These are phyloP conservation scores for Colletotrichum tropicale DNA, from an alignment of 2,329 filamentous ascomycete species.

Conservation along the genomic window DNA sequence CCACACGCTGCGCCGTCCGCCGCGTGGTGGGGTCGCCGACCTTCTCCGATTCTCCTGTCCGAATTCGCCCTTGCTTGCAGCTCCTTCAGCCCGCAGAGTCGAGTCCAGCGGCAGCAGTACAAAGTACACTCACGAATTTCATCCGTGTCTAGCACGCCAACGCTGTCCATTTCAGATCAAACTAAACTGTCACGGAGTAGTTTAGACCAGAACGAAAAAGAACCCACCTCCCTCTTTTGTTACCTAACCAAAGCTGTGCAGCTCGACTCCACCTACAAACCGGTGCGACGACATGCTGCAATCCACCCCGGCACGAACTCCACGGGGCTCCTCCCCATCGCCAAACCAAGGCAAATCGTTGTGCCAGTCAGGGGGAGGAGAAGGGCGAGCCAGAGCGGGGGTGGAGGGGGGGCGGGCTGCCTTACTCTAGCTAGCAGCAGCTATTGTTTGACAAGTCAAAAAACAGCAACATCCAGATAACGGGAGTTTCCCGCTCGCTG, in stretches of 20 bases:
- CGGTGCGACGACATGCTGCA: not conserved
- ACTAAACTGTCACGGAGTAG: not conserved
- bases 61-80: conserved; percentile 14
- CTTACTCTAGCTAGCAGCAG: not conserved
- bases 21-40: conserved; percentile 10
- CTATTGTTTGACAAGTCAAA: not conserved
- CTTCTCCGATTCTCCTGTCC: conserved; percentile 14
- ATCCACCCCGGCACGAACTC: not conserved
- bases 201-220: not conserved
- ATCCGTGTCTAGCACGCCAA: no score
- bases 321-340: not conserved
- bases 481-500: not conserved
- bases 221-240: not conserved
- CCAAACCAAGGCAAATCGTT: conserved; percentile 6
- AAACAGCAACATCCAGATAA: not conserved
- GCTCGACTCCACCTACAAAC: not conserved
- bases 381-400: no score
- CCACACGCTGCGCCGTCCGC: not conserved
- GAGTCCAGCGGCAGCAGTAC: not conserved
- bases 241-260: not conserved
- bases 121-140: not conserved
- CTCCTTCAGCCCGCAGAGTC: not conserved
- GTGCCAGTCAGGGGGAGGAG: not conserved
- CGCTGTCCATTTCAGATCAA: not conserved
- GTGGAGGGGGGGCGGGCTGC: not conserved